Evolutionary conservation across 78 protist genomes (phyloP).

Genomic region (Dictyostelium brefeldianum): DNA sequence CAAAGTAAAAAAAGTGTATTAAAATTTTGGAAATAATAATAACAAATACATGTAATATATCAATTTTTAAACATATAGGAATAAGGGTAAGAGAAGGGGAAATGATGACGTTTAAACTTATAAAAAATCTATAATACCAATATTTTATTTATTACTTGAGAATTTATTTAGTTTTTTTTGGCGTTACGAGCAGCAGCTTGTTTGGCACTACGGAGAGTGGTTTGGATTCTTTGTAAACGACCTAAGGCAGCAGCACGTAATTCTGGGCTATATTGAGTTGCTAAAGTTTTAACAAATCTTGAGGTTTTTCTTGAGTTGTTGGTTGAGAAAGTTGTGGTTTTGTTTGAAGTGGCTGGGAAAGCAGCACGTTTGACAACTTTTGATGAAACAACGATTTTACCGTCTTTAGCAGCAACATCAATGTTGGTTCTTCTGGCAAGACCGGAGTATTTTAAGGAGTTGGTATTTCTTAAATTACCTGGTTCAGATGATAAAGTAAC

Average conservation of each 20-base stretch:
- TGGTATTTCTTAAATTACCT: constrained; percentile 67
- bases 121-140: no score
- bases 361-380: constrained; percentile 45
- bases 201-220: constrained; percentile 1
- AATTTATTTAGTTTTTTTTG: constrained; percentile 41
- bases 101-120: no score
- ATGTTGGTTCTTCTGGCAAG: constrained; percentile 47
- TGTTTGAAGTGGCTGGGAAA: constrained; percentile 61
- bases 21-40: no score
- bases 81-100: no score
- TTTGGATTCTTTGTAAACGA: constrained; percentile 54
- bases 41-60: no score
- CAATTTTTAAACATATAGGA: no score
- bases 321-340: constrained; percentile 26
- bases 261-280: constrained; percentile 71
- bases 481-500: constrained; percentile 53
- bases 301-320: constrained; percentile 55
- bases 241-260: constrained; percentile 76
- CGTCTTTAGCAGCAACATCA: constrained; percentile 38
- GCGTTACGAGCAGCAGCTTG: constrained; percentile 23
- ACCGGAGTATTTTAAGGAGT: constrained; percentile 72
- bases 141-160: no score
- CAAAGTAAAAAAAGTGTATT: no score
- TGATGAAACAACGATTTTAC: constrained; percentile 43
- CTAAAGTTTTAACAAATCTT: constrained; percentile 23